These are phyloP conservation scores for Catharanthus roseus DNA, from an alignment of 257 asterid species.

Conservation along the genomic window DNA sequence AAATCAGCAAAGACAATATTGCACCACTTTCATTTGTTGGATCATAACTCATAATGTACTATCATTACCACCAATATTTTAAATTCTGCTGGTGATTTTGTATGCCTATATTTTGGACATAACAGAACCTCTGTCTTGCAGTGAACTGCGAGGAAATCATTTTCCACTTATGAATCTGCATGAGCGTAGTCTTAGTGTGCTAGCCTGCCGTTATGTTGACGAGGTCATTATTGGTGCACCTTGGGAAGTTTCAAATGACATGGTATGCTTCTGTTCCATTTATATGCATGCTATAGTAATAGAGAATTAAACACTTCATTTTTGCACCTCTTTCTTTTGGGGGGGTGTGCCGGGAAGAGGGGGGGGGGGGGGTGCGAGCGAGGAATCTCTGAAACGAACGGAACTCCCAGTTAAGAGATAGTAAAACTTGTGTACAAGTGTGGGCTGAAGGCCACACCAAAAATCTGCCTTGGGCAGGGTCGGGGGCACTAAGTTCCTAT, in stretches of 20 bases:
- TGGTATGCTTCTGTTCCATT: conserved; percentile 43
- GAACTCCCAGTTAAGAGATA: too few relatives aligned
- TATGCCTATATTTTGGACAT: conserved; percentile 3
- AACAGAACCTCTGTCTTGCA: conserved; percentile 26
- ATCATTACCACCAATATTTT: background rate
- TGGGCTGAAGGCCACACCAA: too few relatives aligned
- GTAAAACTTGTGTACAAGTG: too few relatives aligned
- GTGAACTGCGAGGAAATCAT: conserved; percentile 68
- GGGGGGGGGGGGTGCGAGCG: too few relatives aligned
- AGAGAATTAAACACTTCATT: background rate
- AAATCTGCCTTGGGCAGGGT: too few relatives aligned
- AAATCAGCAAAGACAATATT: background rate
- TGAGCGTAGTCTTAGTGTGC: conserved; percentile 89
- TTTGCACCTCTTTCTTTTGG: too few relatives aligned
- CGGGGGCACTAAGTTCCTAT: too few relatives aligned
- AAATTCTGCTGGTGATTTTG: background rate
- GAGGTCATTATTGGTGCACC: conserved; percentile 97
- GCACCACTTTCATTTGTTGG: background rate
- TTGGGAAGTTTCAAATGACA: conserved; percentile 71
- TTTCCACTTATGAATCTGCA: conserved; percentile 87
- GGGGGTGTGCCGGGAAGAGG: too few relatives aligned
- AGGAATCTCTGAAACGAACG: too few relatives aligned
- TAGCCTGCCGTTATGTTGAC: conserved; percentile 90
- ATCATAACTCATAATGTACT: background rate
- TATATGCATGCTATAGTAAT: background rate